phyloP scores from a whole-genome alignment of 805 yeast genomes.

The Metschnikowia cubensis region DNA sequence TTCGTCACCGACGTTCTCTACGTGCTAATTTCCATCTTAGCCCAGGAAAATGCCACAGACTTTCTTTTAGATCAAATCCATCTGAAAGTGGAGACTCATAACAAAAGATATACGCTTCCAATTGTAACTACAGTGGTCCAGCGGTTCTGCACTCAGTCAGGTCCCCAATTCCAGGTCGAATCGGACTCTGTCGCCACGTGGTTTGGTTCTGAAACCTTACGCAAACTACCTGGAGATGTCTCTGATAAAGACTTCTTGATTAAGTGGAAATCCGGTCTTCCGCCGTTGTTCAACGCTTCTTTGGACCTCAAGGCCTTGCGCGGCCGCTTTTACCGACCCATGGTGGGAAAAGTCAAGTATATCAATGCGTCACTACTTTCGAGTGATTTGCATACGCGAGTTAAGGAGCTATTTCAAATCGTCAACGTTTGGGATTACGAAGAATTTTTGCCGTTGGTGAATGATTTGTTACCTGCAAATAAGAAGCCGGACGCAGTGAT shows the following conservation, averaged over 20 bases:
- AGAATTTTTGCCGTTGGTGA: constrained; percentile 35
- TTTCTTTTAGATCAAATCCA: constrained; percentile 18
- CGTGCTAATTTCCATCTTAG: constrained; percentile 24
- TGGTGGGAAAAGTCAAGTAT: constrained; percentile 45
- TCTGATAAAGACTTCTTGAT: constrained; percentile 53
- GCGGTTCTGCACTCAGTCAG: constrained; percentile 24
- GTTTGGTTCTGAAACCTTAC: constrained; percentile 58
- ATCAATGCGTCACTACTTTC: constrained; percentile 50
- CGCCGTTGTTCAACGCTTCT: constrained; percentile 58
- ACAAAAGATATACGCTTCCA: constrained; percentile 24
- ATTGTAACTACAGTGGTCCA: constrained; percentile 48
- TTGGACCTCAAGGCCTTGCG: constrained; percentile 50
- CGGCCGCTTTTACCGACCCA: constrained; percentile 54
- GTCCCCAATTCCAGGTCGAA: constrained; percentile 37
- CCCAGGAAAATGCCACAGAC: constrained; percentile 19
- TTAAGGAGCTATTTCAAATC: constrained; percentile 31
- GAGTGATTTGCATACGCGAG: constrained; percentile 21
- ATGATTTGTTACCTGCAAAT: constrained; percentile 28
- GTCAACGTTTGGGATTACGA: constrained; percentile 36
- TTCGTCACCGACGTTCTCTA: constrained; percentile 27
- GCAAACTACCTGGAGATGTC: constrained; percentile 9
- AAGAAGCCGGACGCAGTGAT: constrained; percentile 37
- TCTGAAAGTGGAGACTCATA: constrained; percentile 25
- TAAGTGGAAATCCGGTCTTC: constrained; percentile 59
- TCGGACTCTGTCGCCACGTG: constrained; percentile 46